Conservation (phyloP, 768 basidiomycete genomes). For the Cytidiella melzeri region DNA sequence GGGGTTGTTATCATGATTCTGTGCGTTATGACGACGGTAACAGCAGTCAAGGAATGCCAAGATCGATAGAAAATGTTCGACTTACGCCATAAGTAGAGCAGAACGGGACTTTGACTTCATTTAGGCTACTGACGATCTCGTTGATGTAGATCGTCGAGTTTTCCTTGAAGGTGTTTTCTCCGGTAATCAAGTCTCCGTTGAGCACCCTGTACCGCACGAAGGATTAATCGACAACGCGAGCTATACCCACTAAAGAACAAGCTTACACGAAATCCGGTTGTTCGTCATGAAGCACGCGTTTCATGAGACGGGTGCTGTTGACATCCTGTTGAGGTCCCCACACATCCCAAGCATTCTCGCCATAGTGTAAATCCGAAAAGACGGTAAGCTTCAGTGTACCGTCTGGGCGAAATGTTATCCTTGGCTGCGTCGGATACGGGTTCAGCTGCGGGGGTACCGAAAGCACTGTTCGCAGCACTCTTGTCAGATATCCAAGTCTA, state of each 20-base stretch:
- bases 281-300: slow-evolving; percentile 47
- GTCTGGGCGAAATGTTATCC: slow-evolving; percentile 48
- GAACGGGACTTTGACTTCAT: slow-evolving; percentile 52
- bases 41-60: not conserved
- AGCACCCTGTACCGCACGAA: slow-evolving; percentile 40
- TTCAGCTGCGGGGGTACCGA: slow-evolving; percentile 20
- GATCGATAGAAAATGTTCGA: too few species aligned
- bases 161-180: slow-evolving; percentile 57
- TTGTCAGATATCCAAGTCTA: not conserved
- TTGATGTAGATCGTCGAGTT: slow-evolving; percentile 66
- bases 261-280: slow-evolving; percentile 65
- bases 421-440: slow-evolving; percentile 42
- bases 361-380: slow-evolving; percentile 72
- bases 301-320: slow-evolving; percentile 57
- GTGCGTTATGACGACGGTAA: not conserved
- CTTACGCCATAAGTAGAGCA: slow-evolving; percentile 64
- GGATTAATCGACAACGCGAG: too few species aligned
- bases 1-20: slow-evolving; percentile 71
- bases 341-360: slow-evolving; percentile 65
- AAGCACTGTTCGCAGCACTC: not conserved
- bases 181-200: slow-evolving; percentile 72
- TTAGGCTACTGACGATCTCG: slow-evolving; percentile 55
- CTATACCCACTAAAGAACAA: too few species aligned
- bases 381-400: slow-evolving; percentile 68
- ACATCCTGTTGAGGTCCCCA: slow-evolving; percentile 66